Base-by-base conservation (phyloP, 345 rosid species). In the Melaleuca quinquenervia region DNA sequence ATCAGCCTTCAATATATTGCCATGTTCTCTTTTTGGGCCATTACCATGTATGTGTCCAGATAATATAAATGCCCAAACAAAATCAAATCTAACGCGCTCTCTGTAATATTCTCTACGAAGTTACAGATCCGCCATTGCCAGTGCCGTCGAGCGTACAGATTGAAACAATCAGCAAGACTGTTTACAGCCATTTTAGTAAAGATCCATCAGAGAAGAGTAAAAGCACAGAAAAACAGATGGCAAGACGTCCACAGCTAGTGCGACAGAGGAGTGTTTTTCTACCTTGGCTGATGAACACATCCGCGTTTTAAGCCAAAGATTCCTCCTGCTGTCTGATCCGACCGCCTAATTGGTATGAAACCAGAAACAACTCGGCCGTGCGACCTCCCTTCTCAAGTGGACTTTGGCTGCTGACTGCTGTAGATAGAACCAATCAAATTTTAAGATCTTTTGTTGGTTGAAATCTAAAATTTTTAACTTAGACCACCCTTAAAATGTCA, bases 61-160 rank as follows among this genome's bases (percentile, higher is more conserved):
- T 0, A 36, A 0, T 9, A 18, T 70, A 36, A 18, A 8, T 18
- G 36, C 20, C 80, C 32, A 70, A 70, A 41, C 80, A 36, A 18
- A 36, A 70, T 36, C 24, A 8, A 32, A 70, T 9, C 48, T 36
- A 36, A 70, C 48, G 48, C 41, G 8, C 56, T 1, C 56, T 24
- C 8, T 0, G 56, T 21, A 21, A 8, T 32, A 0, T 16, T 64
- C 0, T 70, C 48, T 36, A 9, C 18, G 24, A 0, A 0, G 48
- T 36, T 36, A 36, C 18, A 36, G 48, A 70, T 18, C 48, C 18
- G 80, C 18, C 80, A 36, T 36, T 0, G 24, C 18, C 24, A 11
- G 80, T 70, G 80, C 26, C 24, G 24, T 70, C 70, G n/a, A 58
- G 32, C 70, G 13, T n/a, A 58, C 70, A n/a, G 32, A 58, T n/a